Evolutionary conservation across 768 basidiomycete species (phyloP), one percentile per base, ranked within the genome.

Genomic region (Pleurotus pulmonarius): DNA sequence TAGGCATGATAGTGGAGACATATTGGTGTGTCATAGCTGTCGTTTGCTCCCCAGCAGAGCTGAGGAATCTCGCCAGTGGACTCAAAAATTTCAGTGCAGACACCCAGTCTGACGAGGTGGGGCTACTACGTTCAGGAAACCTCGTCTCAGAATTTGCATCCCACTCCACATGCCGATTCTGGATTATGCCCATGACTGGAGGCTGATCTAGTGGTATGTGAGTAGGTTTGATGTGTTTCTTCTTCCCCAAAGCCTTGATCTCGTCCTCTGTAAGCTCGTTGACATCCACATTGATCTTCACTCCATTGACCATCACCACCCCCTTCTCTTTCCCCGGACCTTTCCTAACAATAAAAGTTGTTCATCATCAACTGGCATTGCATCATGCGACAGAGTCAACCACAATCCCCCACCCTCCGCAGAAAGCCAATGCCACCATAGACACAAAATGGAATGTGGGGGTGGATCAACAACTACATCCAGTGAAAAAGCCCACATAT

Each of bases 121-220:
- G 57, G 3, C 58, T 43, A 15, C 62, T 56, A 25, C 60, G 55
- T 22, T 61, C 58, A 18, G 66, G 59, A 2, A 57, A 64, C 18
- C 58, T 66, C 0, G 61, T 59, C n/a, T 70, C 75, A 3, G 70
- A 67, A 55, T 83, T 83, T 1, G 77, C 81, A 60, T 81, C 83
- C 88, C 88, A 90, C 59, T 92, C 90, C 18, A 82, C 87, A 53
- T 78, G 81, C 41, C 88, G 79, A 61, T 82, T 77, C 41, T 88
- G 79, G 56, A 91, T 85, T 44, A 80, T 84, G 26, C 86, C 77
- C 54, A 90, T 72, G 2, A 94, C 91, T 3, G 87, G 92, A 0
- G 94, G 95, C 62, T 95, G 94, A 69, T 99, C 97, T 16, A 99
- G 79, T 3, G 97, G 95, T 51, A 95, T 86, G 34, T 96, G 83